These are phyloP conservation scores for Citrus inodora DNA, from an alignment of 345 rosid genomes.

Conservation along the genomic window DNA sequence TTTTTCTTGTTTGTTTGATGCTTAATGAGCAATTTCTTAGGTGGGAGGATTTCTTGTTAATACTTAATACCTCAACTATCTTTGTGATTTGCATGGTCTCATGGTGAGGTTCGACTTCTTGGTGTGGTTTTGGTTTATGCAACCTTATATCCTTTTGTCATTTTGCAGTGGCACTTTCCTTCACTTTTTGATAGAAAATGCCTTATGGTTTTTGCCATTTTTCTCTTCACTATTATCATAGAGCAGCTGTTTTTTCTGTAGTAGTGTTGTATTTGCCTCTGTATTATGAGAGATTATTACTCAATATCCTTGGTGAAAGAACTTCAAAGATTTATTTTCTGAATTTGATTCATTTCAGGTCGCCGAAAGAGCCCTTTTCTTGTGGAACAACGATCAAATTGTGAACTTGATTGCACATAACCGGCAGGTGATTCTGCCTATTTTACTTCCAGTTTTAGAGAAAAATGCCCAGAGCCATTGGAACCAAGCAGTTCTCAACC, in stretches of 20 bases:
- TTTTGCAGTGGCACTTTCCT: neutral
- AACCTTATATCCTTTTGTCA: neutral
- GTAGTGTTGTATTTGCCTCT: neutral
- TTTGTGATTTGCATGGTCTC: neutral
- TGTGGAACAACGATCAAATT: conserved; percentile 95
- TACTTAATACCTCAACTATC: neutral
- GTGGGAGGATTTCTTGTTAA: neutral
- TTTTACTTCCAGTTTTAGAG: conserved; percentile 69
- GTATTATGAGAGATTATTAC: neutral
- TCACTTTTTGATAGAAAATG: neutral
- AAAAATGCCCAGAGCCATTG: conserved; percentile 69
- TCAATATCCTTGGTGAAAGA: neutral
- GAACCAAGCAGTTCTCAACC: conserved; percentile 79
- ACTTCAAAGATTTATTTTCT: neutral
- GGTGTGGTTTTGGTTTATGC: neutral
- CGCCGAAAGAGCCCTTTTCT: conserved; percentile 81
- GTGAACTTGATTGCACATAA: conserved; percentile 66
- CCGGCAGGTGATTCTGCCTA: conserved; percentile 60
- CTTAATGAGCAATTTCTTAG: neutral
- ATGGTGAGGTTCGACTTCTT: neutral
- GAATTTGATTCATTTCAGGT: conserved; percentile 47
- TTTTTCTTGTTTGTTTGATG: neutral
- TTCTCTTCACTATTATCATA: too few relatives aligned
- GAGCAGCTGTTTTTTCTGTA: neutral
- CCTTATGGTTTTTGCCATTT: neutral